These are phyloP conservation scores for Cyclostephanos tholiformis DNA, from an alignment of 108 stramenopile genomes.

Conservation along the genomic window DNA sequence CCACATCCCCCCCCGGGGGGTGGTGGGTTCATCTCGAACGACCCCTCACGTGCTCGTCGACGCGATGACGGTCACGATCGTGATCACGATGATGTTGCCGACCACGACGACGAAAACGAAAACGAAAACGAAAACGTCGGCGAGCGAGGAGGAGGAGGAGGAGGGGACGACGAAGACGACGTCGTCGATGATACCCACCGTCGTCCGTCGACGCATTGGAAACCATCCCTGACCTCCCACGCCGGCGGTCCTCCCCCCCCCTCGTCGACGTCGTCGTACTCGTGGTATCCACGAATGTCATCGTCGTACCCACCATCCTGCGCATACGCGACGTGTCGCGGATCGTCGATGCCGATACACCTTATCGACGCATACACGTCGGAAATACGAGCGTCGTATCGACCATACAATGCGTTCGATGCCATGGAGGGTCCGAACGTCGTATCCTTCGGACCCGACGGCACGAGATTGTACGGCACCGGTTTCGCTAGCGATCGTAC, in stretches of 20 bases:
- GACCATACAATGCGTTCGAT: constrained; percentile 78
- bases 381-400: constrained; percentile 73
- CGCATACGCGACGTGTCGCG: constrained; percentile 42
- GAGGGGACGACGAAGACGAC: no score
- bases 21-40: constrained; percentile 21
- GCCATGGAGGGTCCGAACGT: constrained; percentile 79
- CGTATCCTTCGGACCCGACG: constrained; percentile 63
- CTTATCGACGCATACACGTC: constrained; percentile 84
- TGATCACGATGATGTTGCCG: background rate
- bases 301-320: constrained; percentile 41
- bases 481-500: constrained; percentile 76
- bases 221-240: constrained; percentile 55
- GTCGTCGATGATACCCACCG: background rate
- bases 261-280: constrained; percentile 49
- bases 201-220: constrained; percentile 62
- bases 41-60: no score
- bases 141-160: no score
- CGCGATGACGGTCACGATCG: constrained; percentile 7
- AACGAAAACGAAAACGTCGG: background rate
- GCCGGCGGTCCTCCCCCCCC: constrained; percentile 68
- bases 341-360: constrained; percentile 71
- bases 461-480: constrained; percentile 62
- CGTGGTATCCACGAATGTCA: constrained; percentile 83
- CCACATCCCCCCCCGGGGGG: no score
- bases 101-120: constrained; percentile 3